Conservation (phyloP, 1,139 yeast genomes). For the Geotrichum aggregatum region DNA sequence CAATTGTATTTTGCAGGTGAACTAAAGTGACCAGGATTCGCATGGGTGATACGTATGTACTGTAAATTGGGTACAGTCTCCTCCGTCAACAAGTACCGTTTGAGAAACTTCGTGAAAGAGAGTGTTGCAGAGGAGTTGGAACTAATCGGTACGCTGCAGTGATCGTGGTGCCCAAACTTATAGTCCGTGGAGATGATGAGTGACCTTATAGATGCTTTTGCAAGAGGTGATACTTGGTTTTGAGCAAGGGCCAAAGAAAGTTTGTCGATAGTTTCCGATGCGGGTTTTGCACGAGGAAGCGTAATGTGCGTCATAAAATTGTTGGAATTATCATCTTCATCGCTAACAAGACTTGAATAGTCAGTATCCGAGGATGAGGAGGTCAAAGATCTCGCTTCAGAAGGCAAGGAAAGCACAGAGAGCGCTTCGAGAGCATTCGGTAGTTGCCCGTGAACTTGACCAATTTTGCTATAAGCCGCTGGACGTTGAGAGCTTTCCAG, state of each 20-base stretch:
- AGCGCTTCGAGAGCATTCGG: background rate
- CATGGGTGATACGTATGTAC: slow-evolving; percentile 7
- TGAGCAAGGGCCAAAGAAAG: slow-evolving; percentile 9
- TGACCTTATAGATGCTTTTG: slow-evolving; percentile 5
- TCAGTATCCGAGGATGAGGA: slow-evolving; percentile 3
- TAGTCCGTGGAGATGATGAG: slow-evolving; percentile 10
- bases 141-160: background rate
- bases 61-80: slow-evolving; percentile 13
- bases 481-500: slow-evolving; percentile 6
- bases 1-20: background rate
- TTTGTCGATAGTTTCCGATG: slow-evolving; percentile 2
- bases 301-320: background rate
- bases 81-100: slow-evolving; percentile 2
- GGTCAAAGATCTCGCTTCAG: background rate
- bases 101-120: slow-evolving; percentile 6
- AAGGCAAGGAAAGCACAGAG: slow-evolving; percentile 1
- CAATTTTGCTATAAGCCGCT: background rate
- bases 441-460: slow-evolving; percentile 6
- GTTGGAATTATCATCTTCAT: background rate
- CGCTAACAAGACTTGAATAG: slow-evolving; percentile 4
- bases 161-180: slow-evolving; percentile 9
- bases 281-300: background rate
- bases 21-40: slow-evolving; percentile 8
- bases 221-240: slow-evolving; percentile 7
- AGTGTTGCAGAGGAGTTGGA: background rate